These are phyloP conservation scores for Eucalyptus camaldulensis DNA, from an alignment of 345 rosid species.

Conservation along the genomic window DNA sequence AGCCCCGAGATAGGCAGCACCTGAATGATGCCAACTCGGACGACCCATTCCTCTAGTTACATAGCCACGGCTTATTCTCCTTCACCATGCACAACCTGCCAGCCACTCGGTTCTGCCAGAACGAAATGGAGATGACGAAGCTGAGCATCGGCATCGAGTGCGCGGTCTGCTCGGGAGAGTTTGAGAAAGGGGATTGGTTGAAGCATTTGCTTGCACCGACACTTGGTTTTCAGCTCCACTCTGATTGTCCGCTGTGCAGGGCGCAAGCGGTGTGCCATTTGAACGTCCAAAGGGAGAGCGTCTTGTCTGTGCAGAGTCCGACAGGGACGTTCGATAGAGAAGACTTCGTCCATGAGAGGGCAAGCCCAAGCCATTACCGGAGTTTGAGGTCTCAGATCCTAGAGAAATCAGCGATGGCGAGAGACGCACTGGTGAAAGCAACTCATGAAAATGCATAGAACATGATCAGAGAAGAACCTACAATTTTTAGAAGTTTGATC, in stretches of 20 bases:
- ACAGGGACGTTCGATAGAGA: conserved; percentile 4
- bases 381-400: neutral
- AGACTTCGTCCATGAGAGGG: neutral
- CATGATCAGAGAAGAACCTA: neutral
- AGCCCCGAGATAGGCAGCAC: neutral
- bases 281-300: neutral
- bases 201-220: conserved; percentile 17
- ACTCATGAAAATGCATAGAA: neutral
- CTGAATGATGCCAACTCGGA: neutral
- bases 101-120: neutral
- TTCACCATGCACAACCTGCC: conserved; percentile 9
- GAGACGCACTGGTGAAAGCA: neutral
- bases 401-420: neutral
- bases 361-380: neutral
- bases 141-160: conserved; percentile 6
- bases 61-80: conserved; percentile 14
- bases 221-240: conserved; percentile 25
- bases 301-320: neutral
- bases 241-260: conserved; percentile 22
- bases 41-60: neutral
- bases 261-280: neutral
- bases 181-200: conserved; percentile 18
- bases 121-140: neutral
- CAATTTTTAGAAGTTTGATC: neutral
- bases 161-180: conserved; percentile 23